Conservation (phyloP, 768 basidiomycete species). For the Tulasnella sp. region DNA sequence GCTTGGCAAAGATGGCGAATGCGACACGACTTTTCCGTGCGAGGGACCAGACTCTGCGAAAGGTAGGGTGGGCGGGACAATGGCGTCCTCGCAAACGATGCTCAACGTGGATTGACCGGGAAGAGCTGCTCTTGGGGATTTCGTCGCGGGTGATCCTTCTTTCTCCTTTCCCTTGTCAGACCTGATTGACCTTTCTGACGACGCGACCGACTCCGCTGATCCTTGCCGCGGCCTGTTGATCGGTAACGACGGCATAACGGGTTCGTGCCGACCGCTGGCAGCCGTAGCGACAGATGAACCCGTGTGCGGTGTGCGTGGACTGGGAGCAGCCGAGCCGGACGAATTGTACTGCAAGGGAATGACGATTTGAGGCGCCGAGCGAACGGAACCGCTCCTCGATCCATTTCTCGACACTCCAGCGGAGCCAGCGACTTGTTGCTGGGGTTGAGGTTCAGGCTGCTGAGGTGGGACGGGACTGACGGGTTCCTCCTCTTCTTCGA, state of each 20-base stretch:
- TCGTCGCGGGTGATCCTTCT: background rate
- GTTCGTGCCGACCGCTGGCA: background rate
- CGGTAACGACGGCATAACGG: background rate
- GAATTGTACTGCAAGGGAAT: slow-evolving; percentile 2
- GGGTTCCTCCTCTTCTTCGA: background rate
- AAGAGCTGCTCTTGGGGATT: background rate
- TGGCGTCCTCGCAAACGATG: background rate
- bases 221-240: background rate
- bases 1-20: background rate
- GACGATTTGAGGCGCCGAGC: slow-evolving; percentile 9
- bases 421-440: background rate
- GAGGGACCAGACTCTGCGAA: background rate
- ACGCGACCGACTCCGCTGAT: background rate
- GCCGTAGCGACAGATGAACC: slow-evolving; percentile 1
- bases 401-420: background rate
- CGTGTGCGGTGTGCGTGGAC: background rate
- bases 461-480: slow-evolving; percentile 3
- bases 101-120: background rate
- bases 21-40: background rate
- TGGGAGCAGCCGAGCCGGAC: background rate
- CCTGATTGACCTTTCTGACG: background rate
- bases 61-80: background rate
- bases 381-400: background rate
- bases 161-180: background rate
- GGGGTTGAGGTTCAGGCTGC: background rate